Conservation (phyloP, 345 rosid genomes). For the Triadica sebifera region DNA sequence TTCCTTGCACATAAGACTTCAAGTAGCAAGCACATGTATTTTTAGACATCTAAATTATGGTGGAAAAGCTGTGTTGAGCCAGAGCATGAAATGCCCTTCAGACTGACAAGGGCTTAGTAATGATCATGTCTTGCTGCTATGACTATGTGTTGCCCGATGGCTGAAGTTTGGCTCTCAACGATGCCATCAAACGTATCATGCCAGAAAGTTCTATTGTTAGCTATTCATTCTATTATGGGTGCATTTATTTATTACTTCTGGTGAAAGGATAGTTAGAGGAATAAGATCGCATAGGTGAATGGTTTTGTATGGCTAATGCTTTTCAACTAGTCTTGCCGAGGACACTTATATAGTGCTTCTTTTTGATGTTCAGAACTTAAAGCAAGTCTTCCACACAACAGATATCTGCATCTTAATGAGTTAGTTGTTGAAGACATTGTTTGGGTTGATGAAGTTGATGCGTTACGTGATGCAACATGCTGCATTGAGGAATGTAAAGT, state of each 20-base stretch:
- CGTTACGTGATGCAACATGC: conserved; percentile 51
- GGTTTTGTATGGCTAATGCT: not conserved
- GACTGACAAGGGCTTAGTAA: not conserved
- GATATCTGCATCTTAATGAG: conserved; percentile 63
- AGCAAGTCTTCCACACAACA: conserved; percentile 34
- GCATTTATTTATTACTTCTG: not conserved
- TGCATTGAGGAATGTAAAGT: conserved; percentile 69
- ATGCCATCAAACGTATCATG: not conserved
- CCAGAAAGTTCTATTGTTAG: not conserved
- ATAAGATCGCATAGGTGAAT: not conserved
- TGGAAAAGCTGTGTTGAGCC: conserved; percentile 9
- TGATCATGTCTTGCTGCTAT: not conserved
- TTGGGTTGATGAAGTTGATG: conserved; percentile 76
- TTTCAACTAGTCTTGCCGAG: conserved; percentile 3
- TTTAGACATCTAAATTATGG: not conserved
- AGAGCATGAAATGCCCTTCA: not conserved
- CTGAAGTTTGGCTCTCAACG: not conserved
- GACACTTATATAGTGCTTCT: conserved; percentile 15
- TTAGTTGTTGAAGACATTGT: conserved; percentile 54
- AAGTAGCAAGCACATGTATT: not conserved
- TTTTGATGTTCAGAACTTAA: conserved; percentile 49
- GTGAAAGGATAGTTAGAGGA: not conserved
- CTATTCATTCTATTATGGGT: not conserved
- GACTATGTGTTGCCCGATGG: not conserved
- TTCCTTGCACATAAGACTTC: not conserved